Percentiles rank a stretch among this genome's conserved stretches.
Evolutionary conservation across 768 basidiomycete species (phyloP).

Genomic region (Coprinopsis strossmayeri): DNA sequence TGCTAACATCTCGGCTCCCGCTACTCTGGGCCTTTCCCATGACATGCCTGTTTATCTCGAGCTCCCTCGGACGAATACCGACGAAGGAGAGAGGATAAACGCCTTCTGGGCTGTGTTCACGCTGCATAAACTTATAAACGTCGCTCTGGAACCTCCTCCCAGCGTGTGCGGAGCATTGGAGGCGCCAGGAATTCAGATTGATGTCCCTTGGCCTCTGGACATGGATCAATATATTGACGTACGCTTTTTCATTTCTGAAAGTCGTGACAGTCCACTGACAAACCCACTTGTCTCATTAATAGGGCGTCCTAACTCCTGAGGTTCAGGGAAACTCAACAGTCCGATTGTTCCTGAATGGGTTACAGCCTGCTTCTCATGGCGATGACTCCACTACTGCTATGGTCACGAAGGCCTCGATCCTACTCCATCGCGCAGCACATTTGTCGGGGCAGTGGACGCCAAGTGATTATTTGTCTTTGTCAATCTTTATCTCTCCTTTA

Average conservation of each 20-base stretch:
- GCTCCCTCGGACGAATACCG: slow-evolving; percentile 38
- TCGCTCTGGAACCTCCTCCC: slow-evolving; percentile 45
- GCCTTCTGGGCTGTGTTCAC: slow-evolving; percentile 59
- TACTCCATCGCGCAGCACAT: slow-evolving; percentile 53
- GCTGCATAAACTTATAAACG: slow-evolving; percentile 51
- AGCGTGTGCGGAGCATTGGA: slow-evolving; percentile 52
- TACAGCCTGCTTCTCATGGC: slow-evolving; percentile 22
- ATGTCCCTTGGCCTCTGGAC: slow-evolving; percentile 49
- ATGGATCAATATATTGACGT: slow-evolving; percentile 32
- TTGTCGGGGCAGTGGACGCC: slow-evolving; percentile 43
- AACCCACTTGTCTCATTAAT: slow-evolving; percentile 8
- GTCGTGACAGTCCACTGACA: slow-evolving; percentile 10
- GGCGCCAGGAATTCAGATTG: slow-evolving; percentile 41
- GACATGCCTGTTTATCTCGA: slow-evolving; percentile 35
- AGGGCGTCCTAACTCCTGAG: slow-evolving; percentile 41
- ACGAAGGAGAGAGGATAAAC: slow-evolving; percentile 62
- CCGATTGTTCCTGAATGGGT: slow-evolving; percentile 38
- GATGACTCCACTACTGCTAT: slow-evolving; percentile 34
- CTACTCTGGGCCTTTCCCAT: slow-evolving; percentile 31
- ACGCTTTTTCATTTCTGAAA: slow-evolving; percentile 9
- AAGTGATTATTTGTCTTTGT: slow-evolving; percentile 23
- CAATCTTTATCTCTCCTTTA: background rate
- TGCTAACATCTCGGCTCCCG: slow-evolving; percentile 26
- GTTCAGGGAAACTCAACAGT: slow-evolving; percentile 42
- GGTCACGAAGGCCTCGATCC: slow-evolving; percentile 47